These are phyloP conservation scores for Thuidium tamariscinum DNA, from an alignment of 225 moss, liverwort and hornwort species.

Conservation along the genomic window DNA sequence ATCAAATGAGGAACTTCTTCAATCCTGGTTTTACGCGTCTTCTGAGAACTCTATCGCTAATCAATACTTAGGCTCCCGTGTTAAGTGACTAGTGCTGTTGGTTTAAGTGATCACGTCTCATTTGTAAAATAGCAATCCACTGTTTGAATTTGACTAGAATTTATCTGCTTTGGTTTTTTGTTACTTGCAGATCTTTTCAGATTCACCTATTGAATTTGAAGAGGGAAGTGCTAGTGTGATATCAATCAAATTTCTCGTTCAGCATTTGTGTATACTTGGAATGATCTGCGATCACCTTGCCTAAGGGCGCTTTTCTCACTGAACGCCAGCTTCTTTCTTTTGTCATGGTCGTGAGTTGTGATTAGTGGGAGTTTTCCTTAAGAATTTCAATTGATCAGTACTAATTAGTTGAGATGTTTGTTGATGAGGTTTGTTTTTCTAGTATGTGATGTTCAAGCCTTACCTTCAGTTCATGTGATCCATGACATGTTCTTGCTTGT, in stretches of 20 bases:
- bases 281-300: background rate
- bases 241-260: slow-evolving; percentile 1
- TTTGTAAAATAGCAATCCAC: background rate
- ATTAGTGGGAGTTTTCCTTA: background rate
- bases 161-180: slow-evolving; percentile 1
- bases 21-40: background rate
- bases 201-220: slow-evolving; percentile 10
- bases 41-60: background rate
- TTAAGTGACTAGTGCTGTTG: background rate
- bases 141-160: slow-evolving; percentile 6
- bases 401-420: background rate
- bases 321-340: background rate
- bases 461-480: slow-evolving; percentile 1
- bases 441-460: background rate
- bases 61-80: background rate
- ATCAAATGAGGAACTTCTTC: background rate
- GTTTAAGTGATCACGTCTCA: background rate
- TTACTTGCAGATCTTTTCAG: slow-evolving; percentile 16
- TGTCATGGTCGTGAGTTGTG: background rate
- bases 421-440: background rate
- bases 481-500: slow-evolving; percentile 4
- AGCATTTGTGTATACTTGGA: background rate
- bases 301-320: background rate
- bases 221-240: slow-evolving; percentile 12
- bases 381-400: background rate